Conservation (phyloP, 2,329 filamentous ascomycete species). For the Pseudogymnoascus sp. region DNA sequence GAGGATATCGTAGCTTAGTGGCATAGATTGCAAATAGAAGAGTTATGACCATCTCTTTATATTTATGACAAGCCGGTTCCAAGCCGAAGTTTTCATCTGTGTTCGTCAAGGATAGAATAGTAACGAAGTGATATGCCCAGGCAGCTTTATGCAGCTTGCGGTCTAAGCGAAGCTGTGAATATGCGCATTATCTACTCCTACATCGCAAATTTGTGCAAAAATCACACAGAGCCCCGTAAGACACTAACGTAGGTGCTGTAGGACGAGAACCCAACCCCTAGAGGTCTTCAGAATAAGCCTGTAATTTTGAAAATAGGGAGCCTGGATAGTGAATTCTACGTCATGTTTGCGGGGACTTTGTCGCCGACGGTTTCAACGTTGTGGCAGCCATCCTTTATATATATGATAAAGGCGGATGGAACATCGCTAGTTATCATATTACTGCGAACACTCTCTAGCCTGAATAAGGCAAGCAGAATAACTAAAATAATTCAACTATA, state of each 20-base stretch:
- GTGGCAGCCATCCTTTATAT: background rate
- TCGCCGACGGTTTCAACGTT: background rate
- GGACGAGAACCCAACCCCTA: background rate
- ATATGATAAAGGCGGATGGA: background rate
- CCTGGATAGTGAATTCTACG: background rate
- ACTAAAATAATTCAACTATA: background rate
- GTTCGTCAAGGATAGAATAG: background rate
- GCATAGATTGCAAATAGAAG: conserved; percentile 1
- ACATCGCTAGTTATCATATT: no score
- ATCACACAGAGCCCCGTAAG: background rate
- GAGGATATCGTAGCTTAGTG: background rate
- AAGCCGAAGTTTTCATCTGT: background rate
- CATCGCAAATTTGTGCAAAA: background rate
- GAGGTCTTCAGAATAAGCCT: background rate
- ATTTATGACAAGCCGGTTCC: background rate
- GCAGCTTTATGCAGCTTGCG: background rate
- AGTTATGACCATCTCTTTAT: conserved; percentile 1
- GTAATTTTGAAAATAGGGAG: background rate
- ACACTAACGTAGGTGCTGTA: background rate
- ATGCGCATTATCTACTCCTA: background rate
- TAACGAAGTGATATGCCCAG: background rate
- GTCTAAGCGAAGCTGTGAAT: background rate
- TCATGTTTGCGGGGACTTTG: background rate
- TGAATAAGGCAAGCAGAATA: background rate
- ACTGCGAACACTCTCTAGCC: background rate